Conservation (phyloP, 495 filamentous ascomycete genomes). For the Thermothielavioides terrestris region DNA sequence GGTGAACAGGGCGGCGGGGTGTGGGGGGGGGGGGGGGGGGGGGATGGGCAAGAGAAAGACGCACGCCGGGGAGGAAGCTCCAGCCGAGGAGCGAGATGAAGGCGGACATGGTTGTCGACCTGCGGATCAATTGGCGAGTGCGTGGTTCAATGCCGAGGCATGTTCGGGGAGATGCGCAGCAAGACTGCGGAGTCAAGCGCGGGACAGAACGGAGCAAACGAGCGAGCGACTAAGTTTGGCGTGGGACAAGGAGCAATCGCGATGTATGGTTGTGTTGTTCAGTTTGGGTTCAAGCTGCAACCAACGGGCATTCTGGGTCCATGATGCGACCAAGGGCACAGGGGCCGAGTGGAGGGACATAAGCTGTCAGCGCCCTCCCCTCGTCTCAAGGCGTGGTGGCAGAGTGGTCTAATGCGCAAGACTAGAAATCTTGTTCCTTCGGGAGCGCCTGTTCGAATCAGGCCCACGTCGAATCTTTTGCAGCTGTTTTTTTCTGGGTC, state of each 20-base stretch:
- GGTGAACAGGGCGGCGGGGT: too few relatives aligned
- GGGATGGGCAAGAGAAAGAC: slow-evolving; percentile 19
- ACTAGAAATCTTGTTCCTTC: slow-evolving; percentile 22
- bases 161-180: background rate
- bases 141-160: background rate
- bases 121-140: background rate
- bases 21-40: background rate
- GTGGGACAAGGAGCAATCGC: background rate
- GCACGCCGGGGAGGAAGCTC: slow-evolving; percentile 69
- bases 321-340: too few relatives aligned
- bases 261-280: background rate
- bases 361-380: background rate
- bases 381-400: slow-evolving; percentile 11
- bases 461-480: slow-evolving; percentile 17
- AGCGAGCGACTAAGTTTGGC: background rate
- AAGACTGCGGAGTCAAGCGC: background rate
- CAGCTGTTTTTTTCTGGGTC: background rate
- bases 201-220: background rate
- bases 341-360: too few relatives aligned
- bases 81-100: slow-evolving; percentile 73
- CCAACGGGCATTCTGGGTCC: too few relatives aligned
- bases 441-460: slow-evolving; percentile 21
- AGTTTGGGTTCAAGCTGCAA: too few relatives aligned
- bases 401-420: slow-evolving; percentile 19
- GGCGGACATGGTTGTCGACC: slow-evolving; percentile 15